phyloP scores from a whole-genome alignment of 495 filamentous ascomycete species.

The Parathielavia hyrcaniae region DNA sequence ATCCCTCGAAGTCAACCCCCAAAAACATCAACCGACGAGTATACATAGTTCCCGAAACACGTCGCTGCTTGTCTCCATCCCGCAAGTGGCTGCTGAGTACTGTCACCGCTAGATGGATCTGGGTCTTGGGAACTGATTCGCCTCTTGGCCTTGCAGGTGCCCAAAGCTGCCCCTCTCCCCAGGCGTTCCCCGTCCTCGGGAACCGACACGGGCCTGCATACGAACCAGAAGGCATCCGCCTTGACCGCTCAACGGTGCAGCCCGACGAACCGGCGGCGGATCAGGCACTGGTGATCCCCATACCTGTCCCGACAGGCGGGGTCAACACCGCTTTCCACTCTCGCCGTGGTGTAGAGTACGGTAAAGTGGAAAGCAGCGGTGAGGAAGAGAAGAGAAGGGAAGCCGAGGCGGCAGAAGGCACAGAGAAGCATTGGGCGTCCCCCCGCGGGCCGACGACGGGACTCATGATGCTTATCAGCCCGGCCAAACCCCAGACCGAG shows the following conservation, averaged over 20 bases:
- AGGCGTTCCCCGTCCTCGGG: constrained; percentile 18
- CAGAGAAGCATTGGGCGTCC: not conserved
- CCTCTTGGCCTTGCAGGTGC: not conserved
- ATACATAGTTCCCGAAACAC: not conserved
- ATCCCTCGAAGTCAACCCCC: not conserved
- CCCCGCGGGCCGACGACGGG: not conserved
- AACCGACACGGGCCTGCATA: constrained; percentile 25
- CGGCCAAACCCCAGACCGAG: constrained; percentile 11
- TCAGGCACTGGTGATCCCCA: constrained; percentile 12
- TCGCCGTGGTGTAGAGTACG: not conserved
- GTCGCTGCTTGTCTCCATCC: not conserved
- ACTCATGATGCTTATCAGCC: constrained; percentile 21
- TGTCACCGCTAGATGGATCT: not conserved
- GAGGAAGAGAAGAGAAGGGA: constrained; percentile 1
- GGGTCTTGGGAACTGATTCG: not conserved
- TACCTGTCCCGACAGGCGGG: constrained; percentile 1
- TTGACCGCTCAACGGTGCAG: constrained; percentile 21
- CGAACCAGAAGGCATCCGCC: constrained; percentile 16
- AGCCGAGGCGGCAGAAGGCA: constrained; percentile 10
- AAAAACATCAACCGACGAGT: not conserved
- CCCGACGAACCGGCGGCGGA: constrained; percentile 13
- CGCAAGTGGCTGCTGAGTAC: not conserved
- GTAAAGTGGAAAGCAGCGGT: constrained; percentile 15
- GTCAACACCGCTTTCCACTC: not conserved
- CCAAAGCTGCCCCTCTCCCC: constrained; percentile 1